Evolutionary conservation across 768 basidiomycete species (phyloP).

Genomic region (Boletus barrowsii): DNA sequence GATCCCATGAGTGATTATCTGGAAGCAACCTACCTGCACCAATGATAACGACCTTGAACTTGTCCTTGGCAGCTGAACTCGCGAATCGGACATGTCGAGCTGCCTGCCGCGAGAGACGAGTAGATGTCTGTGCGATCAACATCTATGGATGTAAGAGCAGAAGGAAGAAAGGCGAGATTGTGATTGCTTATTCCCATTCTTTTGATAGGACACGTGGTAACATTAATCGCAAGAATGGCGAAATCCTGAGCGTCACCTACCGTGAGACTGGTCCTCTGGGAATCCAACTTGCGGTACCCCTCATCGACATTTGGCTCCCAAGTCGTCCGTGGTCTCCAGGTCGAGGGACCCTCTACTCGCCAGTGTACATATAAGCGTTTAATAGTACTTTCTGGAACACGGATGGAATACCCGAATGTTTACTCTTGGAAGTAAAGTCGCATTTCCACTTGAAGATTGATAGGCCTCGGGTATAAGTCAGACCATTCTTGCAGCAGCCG

Average conservation of each 20-base stretch:
- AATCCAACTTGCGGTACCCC: too few relatives aligned
- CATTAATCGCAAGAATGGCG: slow-evolving; percentile 12
- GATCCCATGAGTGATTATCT: background rate
- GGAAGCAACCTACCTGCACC: slow-evolving; percentile 65
- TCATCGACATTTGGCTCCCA: background rate
- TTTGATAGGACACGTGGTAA: slow-evolving; percentile 4
- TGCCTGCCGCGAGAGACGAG: slow-evolving; percentile 4
- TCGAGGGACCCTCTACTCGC: too few relatives aligned
- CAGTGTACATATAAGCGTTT: too few relatives aligned
- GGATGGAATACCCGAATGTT: too few relatives aligned
- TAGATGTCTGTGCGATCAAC: slow-evolving; percentile 1
- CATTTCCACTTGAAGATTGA: too few relatives aligned
- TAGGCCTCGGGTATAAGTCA: too few relatives aligned
- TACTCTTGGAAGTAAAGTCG: too few relatives aligned
- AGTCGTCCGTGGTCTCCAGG: too few relatives aligned
- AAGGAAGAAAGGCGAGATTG: background rate
- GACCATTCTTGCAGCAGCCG: background rate
- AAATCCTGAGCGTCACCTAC: slow-evolving; percentile 3
- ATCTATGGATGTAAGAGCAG: slow-evolving; percentile 1
- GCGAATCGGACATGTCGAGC: slow-evolving; percentile 17
- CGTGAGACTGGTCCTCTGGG: background rate
- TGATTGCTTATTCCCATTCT: background rate
- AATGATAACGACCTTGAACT: slow-evolving; percentile 81
- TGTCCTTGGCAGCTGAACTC: slow-evolving; percentile 39
- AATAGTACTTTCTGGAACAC: too few relatives aligned